Base-by-base conservation (phyloP, 164 flowering plant species). In the Cinnamomum chago region DNA sequence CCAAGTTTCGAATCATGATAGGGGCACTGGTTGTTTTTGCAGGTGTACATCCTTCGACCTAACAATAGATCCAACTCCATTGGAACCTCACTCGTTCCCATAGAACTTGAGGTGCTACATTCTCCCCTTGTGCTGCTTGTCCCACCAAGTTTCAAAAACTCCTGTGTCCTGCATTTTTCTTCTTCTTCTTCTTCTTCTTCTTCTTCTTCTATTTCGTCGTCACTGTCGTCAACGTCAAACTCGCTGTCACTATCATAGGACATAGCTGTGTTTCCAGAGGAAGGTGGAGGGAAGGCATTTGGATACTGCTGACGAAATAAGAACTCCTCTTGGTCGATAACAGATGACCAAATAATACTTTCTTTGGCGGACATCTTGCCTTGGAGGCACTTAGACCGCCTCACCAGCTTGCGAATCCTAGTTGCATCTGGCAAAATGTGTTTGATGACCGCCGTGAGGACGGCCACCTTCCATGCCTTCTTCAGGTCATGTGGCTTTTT, bases 401-500 rank as follows among this genome's bases (percentile, higher is more conserved):
- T 74, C 17, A 90, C 91, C 27, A 88, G 88, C 88, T 86, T 88
- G 65, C 87, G 83, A 67, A 89, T 85, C 83, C 87, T 89, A 15
- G 87, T 85, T 71, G 86, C 86, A 58, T 88, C 88, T 9, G 93
- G 91, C 0, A 87, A 85, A 89, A 88, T 86, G 77, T 88, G 93
- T 76, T 88, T 88, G 68, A 89, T 88, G 67, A 89, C 93, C 0
- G 93, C 89, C 0, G 93, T 88, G 1, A 89, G 79, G 40, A 89
- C 91, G 50, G 89, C 75, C 20, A 88, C 89, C 76, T 88, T 89
- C 92, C 92, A 89, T 2, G 88, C 88, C 75, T 88, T 88, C 82
- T 87, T 90, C 76, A 90, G 80, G 77, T 90, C 94, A 79, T 90
- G 94, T 50, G 94, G 94, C 79, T 90, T 90, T 85, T 84, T 88